Conservation (phyloP, 768 basidiomycete genomes). For the Lactifluus hygrophoroides region DNA sequence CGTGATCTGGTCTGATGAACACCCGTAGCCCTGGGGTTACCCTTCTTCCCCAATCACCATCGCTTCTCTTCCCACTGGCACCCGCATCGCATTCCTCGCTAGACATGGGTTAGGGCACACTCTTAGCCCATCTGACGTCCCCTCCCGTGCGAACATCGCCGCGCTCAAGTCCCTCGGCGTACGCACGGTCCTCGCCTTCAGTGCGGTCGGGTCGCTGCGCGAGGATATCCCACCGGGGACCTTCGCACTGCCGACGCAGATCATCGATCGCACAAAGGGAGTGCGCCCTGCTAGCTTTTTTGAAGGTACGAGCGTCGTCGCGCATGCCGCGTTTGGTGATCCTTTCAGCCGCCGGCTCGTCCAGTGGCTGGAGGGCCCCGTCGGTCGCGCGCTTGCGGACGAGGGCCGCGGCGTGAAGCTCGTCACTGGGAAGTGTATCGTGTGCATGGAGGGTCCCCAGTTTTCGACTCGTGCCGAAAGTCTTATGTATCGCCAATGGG, state of each 20-base stretch:
- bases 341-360: conserved; percentile 67
- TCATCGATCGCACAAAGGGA: conserved; percentile 96
- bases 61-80: conserved; percentile 73
- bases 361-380: conserved; percentile 54
- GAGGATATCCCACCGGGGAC: conserved; percentile 91
- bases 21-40: conserved; percentile 78
- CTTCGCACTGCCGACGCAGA: conserved; percentile 80
- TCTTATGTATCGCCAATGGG: conserved; percentile 87
- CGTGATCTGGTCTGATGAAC: not conserved
- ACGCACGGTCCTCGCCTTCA: conserved; percentile 85
- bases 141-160: conserved; percentile 87
- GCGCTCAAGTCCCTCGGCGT: conserved; percentile 91
- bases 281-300: conserved; percentile 87
- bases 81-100: conserved; percentile 79
- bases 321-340: conserved; percentile 91
- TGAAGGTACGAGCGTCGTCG: conserved; percentile 71
- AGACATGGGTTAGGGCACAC: conserved; percentile 82
- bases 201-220: conserved; percentile 88
- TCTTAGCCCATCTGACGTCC: conserved; percentile 73
- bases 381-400: conserved; percentile 52
- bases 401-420: conserved; percentile 56
- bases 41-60: conserved; percentile 93
- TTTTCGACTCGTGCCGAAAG: conserved; percentile 99
- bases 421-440: conserved; percentile 76
- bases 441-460: conserved; percentile 96